Conservation (phyloP, 306 rosid genomes). For the Neltuma alba region DNA sequence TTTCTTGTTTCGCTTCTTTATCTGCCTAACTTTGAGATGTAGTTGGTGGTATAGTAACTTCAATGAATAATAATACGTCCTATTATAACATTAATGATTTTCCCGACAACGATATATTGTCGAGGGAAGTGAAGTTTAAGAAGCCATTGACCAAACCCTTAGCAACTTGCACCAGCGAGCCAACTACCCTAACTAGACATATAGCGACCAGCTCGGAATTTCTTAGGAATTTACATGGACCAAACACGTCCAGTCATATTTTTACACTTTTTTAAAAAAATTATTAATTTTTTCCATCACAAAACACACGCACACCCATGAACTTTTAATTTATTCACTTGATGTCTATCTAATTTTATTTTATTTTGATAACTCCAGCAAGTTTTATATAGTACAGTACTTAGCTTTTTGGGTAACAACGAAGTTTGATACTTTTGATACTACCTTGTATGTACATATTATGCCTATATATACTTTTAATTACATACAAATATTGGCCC, state of each 20-base stretch:
- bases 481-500: not conserved
- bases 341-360: not conserved
- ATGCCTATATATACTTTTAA: not conserved
- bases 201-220: not conserved
- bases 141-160: slow-evolving; percentile 11
- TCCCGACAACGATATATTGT: not conserved
- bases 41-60: not conserved
- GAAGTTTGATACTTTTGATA: not conserved
- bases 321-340: not conserved
- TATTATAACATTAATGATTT: not conserved
- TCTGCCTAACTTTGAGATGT: slow-evolving; percentile 6
- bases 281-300: not conserved
- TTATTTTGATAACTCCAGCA: not conserved
- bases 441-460: not conserved
- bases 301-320: not conserved
- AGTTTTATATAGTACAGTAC: not conserved
- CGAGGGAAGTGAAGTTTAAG: not conserved
- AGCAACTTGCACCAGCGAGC: not conserved
- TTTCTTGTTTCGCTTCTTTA: not conserved
- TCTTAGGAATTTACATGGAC: not conserved
- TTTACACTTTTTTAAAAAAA: not conserved
- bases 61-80: not conserved
- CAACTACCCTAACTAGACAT: slow-evolving; percentile 27
- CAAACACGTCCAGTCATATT: not conserved
- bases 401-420: not conserved